Conservation (phyloP, 768 basidiomycete species). For the Fomitopsis serialis region DNA sequence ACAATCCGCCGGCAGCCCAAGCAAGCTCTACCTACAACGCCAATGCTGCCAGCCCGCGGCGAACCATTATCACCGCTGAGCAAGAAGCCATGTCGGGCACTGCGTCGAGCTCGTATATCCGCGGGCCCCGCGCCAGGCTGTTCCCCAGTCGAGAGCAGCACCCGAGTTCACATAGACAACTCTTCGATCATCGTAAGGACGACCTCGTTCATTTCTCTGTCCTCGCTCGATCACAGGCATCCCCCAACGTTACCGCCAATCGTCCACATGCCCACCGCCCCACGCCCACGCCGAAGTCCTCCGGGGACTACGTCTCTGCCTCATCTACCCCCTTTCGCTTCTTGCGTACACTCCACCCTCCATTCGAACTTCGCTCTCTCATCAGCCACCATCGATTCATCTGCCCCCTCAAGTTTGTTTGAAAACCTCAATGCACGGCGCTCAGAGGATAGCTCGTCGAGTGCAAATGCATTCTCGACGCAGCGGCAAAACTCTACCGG, state of each 20-base stretch:
- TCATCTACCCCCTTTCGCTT: conserved; percentile 63
- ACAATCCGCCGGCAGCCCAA: conserved; percentile 20
- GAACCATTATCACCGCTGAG: conserved; percentile 53
- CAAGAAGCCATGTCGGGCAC: conserved; percentile 61
- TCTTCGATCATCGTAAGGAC: conserved; percentile 88
- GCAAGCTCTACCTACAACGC: conserved; percentile 74
- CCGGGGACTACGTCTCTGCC: conserved; percentile 67
- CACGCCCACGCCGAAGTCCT: conserved; percentile 51
- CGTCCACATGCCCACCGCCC: conserved; percentile 28
- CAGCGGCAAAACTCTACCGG: conserved; percentile 83
- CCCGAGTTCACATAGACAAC: conserved; percentile 39
- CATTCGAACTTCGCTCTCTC: conserved; percentile 75
- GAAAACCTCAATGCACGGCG: conserved; percentile 48
- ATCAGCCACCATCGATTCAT: conserved; percentile 71
- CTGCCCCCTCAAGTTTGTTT: conserved; percentile 67
- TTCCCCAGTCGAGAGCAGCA: conserved; percentile 31
- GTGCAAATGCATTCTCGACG: conserved; percentile 62
- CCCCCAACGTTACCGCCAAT: conserved; percentile 14
- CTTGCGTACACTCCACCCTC: conserved; percentile 58
- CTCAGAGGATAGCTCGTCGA: conserved; percentile 31
- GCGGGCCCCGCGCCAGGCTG: conserved; percentile 21
- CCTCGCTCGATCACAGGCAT: conserved; percentile 43
- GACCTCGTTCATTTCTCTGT: conserved; percentile 92
- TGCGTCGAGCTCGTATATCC: conserved; percentile 44
- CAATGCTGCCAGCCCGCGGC: conserved; percentile 55